These are phyloP conservation scores for Stropharia rugosoannulata DNA, from an alignment of 768 basidiomycete species.

Conservation along the genomic window DNA sequence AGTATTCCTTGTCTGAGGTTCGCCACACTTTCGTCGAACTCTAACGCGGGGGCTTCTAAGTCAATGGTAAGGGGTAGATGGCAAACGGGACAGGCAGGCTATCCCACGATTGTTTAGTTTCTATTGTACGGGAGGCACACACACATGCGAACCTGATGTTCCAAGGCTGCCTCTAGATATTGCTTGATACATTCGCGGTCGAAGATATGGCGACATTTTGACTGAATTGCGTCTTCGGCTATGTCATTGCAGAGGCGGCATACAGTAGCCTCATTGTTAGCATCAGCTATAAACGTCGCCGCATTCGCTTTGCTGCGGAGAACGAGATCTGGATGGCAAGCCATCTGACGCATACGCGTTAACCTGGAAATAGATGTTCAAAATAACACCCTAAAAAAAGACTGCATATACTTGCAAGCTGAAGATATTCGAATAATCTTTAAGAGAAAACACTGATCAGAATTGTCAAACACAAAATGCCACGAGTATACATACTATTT, in stretches of 20 bases:
- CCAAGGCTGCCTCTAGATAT: constrained; percentile 77
- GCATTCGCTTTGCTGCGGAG: constrained; percentile 82
- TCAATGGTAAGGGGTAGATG: constrained; percentile 92
- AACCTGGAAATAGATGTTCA: constrained; percentile 49
- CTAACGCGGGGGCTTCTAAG: constrained; percentile 90
- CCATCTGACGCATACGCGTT: constrained; percentile 96
- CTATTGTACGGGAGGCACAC: neutral
- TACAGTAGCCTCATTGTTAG: constrained; percentile 73
- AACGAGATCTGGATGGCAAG: constrained; percentile 93
- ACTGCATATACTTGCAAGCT: constrained; percentile 50
- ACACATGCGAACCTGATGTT: constrained; percentile 49
- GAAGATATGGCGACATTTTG: constrained; percentile 92
- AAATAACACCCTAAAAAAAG: neutral
- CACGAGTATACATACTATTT: constrained; percentile 65
- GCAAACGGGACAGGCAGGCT: constrained; percentile 96
- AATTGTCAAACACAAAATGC: neutral
- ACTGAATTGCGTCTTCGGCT: constrained; percentile 95
- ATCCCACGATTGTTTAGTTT: constrained; percentile 1
- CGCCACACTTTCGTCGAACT: constrained; percentile 60
- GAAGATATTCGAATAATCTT: constrained; percentile 90
- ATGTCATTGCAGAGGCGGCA: constrained; percentile 97
- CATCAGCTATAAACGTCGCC: constrained; percentile 53
- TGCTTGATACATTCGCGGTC: constrained; percentile 95
- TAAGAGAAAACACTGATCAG: neutral
- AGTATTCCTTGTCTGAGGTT: constrained; percentile 86